phyloP scores from a whole-genome alignment of 768 basidiomycete genomes.

The Megacollybia marginata region DNA sequence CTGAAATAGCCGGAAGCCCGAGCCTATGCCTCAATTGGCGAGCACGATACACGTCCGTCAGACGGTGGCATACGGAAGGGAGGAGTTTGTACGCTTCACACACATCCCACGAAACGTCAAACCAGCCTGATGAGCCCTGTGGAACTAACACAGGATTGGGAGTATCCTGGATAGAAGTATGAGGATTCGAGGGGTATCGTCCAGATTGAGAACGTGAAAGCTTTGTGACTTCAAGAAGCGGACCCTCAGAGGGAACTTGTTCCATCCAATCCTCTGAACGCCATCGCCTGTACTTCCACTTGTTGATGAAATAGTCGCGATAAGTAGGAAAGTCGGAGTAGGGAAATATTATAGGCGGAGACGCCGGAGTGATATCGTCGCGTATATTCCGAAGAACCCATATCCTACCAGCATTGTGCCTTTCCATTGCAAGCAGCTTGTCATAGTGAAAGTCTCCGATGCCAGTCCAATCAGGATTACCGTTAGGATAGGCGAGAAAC shows the following conservation, averaged over 20 bases:
- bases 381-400: conserved; percentile 53
- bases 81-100: conserved; percentile 47
- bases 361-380: conserved; percentile 59
- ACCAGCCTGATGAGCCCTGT: conserved; percentile 42
- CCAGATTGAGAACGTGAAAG: conserved; percentile 29
- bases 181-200: not conserved
- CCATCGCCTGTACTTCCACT: conserved; percentile 41
- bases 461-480: conserved; percentile 47
- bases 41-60: conserved; percentile 61
- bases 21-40: conserved; percentile 44
- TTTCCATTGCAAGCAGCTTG: conserved; percentile 47
- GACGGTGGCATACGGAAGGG: conserved; percentile 59
- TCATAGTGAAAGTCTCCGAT: conserved; percentile 43
- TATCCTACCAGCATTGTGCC: conserved; percentile 46
- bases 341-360: conserved; percentile 44
- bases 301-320: conserved; percentile 48
- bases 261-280: conserved; percentile 22
- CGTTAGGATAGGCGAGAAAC: conserved; percentile 41
- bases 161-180: not conserved
- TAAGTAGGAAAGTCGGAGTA: conserved; percentile 47
- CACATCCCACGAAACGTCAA: conserved; percentile 44
- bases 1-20: conserved; percentile 51
- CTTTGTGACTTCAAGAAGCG: conserved; percentile 50
- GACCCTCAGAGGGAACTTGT: conserved; percentile 46
- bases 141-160: conserved; percentile 27